phyloP scores from a whole-genome alignment of 176 grass and related monocot species.

The Tillandsia fasciculata region DNA sequence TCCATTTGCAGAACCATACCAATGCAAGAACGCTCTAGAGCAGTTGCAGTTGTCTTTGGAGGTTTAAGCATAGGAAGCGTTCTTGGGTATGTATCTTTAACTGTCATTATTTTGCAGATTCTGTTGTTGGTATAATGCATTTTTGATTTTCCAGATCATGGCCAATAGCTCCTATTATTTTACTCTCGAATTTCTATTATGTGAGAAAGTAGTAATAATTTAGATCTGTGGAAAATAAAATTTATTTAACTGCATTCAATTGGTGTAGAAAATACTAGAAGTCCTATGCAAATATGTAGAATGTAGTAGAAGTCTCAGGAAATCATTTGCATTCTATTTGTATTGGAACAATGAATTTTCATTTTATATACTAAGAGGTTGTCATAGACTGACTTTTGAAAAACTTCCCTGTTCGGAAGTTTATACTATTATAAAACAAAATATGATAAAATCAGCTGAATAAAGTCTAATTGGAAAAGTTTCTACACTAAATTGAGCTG shows the following conservation, averaged over 20 bases:
- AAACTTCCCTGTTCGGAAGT: too few species aligned
- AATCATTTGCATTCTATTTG: conserved; percentile 1
- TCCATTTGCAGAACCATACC: conserved; percentile 71
- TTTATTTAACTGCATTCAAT: too few species aligned
- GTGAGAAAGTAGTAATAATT: background rate
- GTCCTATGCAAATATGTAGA: too few species aligned
- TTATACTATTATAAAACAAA: too few species aligned
- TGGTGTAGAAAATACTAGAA: too few species aligned
- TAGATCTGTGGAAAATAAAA: too few species aligned
- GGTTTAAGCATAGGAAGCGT: conserved; percentile 89
- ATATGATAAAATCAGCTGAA: too few species aligned
- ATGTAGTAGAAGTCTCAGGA: too few species aligned
- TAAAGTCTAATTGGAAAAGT: too few species aligned
- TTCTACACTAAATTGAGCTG: too few species aligned
- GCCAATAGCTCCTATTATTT: background rate
- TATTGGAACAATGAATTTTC: background rate
- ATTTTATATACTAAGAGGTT: too few species aligned
- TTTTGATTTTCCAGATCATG: background rate
- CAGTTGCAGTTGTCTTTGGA: conserved; percentile 96
- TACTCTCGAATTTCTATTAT: background rate
- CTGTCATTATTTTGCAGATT: background rate
- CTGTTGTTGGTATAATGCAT: background rate
- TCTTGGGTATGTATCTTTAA: conserved; percentile 58
- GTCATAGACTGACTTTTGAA: too few species aligned
- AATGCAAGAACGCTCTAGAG: conserved; percentile 80